These are phyloP conservation scores for Acanthamoeba castellanii DNA, from an alignment of 208 protist genomes.

Conservation along the genomic window DNA sequence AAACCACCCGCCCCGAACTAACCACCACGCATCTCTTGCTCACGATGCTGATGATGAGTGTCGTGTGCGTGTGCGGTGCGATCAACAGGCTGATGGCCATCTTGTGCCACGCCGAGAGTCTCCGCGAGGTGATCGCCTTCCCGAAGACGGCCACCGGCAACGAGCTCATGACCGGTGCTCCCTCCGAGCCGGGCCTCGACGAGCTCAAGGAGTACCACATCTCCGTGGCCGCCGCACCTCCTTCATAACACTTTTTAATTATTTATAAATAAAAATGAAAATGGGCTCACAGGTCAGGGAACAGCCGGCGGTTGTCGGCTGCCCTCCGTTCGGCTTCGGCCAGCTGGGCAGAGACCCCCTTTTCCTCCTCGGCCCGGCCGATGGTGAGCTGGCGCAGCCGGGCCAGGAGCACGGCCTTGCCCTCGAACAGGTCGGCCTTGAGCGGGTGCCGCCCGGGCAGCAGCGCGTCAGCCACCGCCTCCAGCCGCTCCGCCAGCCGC, in stretches of 20 bases:
- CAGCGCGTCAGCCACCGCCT: neutral
- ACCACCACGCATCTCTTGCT: too few species aligned
- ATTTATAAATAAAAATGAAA: too few species aligned
- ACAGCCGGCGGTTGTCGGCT: neutral
- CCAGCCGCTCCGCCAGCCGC: neutral
- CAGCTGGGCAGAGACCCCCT: neutral
- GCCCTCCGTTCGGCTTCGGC: neutral
- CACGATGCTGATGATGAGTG: too few species aligned
- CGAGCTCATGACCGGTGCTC: conserved; percentile 87
- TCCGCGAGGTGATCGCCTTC: conserved; percentile 93
- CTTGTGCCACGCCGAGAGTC: conserved; percentile 63
- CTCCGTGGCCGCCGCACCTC: neutral
- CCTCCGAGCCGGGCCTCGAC: conserved; percentile 24
- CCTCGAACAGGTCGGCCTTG: conserved; percentile 23
- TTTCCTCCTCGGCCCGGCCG: neutral
- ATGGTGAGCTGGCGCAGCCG: neutral
- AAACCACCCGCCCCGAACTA: too few species aligned
- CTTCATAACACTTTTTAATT: too few species aligned
- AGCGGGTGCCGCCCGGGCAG: conserved; percentile 18
- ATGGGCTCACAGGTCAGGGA: neutral
- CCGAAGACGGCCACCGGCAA: conserved; percentile 89
- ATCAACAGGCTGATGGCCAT: conserved; percentile 89
- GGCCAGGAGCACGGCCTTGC: neutral
- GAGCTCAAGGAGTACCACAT: conserved; percentile 61
- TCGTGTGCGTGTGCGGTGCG: conserved; percentile 85